Base-by-base conservation (phyloP, 805 yeast species). In the Metschnikowia kunwiensis region DNA sequence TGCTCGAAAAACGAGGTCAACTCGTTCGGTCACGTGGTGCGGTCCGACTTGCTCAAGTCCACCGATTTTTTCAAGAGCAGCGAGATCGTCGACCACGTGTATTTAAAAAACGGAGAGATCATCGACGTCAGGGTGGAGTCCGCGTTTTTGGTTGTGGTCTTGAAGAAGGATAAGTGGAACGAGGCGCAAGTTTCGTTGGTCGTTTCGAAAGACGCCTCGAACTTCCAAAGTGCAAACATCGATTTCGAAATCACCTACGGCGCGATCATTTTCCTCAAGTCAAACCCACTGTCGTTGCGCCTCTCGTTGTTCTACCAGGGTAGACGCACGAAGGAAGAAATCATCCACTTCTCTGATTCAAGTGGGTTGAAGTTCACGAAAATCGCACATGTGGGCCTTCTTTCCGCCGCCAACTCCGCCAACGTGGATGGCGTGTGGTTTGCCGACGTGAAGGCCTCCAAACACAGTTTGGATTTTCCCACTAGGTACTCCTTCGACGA, bases 381-480 rank as follows among this genome's bases (percentile, higher is more conserved):
- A 28, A 57, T 73, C n/a, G 51, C 76, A 20, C 69, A 67, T 8
- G 56, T 66, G 24, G 27, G 65, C 65, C 15, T 27, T 15, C 32
- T 32, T 29, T 61, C 70, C 17, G 54, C 73, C 13, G 65, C 64
- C 24, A 72, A 70, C 43, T 64, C 79, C 13, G 66, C 70, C 40
- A 67, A 65, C 13, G 64, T 78, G 18, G 85, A 80, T 40, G 89
- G 88, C 7, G 70, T 76, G 11, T 73, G 83, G 74, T 50, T 82
- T 30, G 72, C 77, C 7, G 74, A 74, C 48, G 22, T 58, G 38
- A 54, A 55, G 11, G 43, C 21, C 30, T 36, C 26, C 40, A 55
- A 44, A 49, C 20, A 32, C 16, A 17, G 35, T 24, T 53, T 21
- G 2, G 25, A 18, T 7, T 16, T 29, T 10, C 31, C 42, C 9